These are phyloP conservation scores for Mucor sp. DNA, from an alignment of 371 early-diverging fungal genomes.

Conservation along the genomic window DNA sequence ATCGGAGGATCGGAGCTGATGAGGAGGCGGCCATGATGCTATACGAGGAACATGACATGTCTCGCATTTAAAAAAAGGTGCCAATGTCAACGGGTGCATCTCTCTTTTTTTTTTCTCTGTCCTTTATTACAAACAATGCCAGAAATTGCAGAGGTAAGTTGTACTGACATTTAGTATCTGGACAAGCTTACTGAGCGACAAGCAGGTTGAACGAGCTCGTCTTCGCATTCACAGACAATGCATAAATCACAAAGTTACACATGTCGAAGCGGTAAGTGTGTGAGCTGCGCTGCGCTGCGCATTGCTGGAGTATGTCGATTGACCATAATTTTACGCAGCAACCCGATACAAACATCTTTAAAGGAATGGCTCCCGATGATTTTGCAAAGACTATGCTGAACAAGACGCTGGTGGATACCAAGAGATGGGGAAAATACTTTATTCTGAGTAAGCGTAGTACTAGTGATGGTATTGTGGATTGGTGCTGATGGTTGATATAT, in stretches of 20 bases:
- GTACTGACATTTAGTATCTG: background rate
- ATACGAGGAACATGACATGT: background rate
- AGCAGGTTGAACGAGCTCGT: conserved; percentile 45
- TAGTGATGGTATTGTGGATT: background rate
- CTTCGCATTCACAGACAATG: conserved; percentile 39
- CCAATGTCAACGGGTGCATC: background rate
- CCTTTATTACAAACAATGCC: conserved; percentile 24
- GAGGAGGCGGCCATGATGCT: background rate
- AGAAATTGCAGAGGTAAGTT: conserved; percentile 37
- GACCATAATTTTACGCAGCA: background rate
- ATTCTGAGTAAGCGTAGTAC: conserved; percentile 26
- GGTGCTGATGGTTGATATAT: background rate
- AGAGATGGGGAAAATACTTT: conserved; percentile 66
- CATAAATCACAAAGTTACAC: conserved; percentile 41
- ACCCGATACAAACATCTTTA: conserved; percentile 36
- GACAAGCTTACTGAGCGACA: background rate
- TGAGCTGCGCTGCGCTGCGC: no score
- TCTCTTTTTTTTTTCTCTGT: background rate
- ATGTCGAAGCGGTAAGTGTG: conserved; percentile 38
- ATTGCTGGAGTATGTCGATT: background rate
- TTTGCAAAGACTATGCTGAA: conserved; percentile 39
- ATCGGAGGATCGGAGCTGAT: background rate
- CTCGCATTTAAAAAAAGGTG: background rate
- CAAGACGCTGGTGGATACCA: conserved; percentile 47
- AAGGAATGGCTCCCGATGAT: conserved; percentile 16